phyloP scores from a whole-genome alignment of 2,329 filamentous ascomycete species.

The Pseudocercospora vitis region DNA sequence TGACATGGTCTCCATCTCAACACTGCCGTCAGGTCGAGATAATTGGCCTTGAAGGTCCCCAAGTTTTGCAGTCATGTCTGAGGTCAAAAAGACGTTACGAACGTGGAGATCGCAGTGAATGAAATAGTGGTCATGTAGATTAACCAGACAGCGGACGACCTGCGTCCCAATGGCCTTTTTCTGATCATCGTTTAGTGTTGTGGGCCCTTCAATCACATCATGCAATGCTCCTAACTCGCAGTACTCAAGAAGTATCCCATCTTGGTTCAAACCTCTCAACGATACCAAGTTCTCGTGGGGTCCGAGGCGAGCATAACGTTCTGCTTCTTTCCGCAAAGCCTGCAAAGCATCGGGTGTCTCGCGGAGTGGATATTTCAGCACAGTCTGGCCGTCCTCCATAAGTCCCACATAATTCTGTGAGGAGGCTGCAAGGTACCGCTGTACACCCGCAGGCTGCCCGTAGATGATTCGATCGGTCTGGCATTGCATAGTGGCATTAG shows the following conservation, averaged over 20 bases:
- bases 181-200: not conserved
- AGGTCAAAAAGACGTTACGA: slow-evolving; percentile 15
- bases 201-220: not conserved
- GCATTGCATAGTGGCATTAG: too few relatives aligned
- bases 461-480: not conserved
- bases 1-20: slow-evolving; percentile 14
- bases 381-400: slow-evolving; percentile 14
- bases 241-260: slow-evolving; percentile 16
- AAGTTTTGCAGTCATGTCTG: slow-evolving; percentile 14
- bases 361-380: slow-evolving; percentile 12
- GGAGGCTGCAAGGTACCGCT: slow-evolving; percentile 9
- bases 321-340: slow-evolving; percentile 8
- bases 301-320: slow-evolving; percentile 9
- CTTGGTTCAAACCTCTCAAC: slow-evolving; percentile 1
- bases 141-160: slow-evolving; percentile 10
- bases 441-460: slow-evolving; percentile 11
- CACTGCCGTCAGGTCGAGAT: slow-evolving; percentile 9
- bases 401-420: slow-evolving; percentile 7
- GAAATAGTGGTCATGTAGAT: slow-evolving; percentile 9
- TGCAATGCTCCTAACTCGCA: slow-evolving; percentile 11
- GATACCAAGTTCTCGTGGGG: slow-evolving; percentile 7
- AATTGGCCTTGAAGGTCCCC: slow-evolving; percentile 17
- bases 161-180: slow-evolving; percentile 7
- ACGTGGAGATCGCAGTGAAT: slow-evolving; percentile 18
- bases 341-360: slow-evolving; percentile 4